Evolutionary conservation across 2,329 filamentous ascomycete species (phyloP).

Genomic region (Colletotrichum karsti): DNA sequence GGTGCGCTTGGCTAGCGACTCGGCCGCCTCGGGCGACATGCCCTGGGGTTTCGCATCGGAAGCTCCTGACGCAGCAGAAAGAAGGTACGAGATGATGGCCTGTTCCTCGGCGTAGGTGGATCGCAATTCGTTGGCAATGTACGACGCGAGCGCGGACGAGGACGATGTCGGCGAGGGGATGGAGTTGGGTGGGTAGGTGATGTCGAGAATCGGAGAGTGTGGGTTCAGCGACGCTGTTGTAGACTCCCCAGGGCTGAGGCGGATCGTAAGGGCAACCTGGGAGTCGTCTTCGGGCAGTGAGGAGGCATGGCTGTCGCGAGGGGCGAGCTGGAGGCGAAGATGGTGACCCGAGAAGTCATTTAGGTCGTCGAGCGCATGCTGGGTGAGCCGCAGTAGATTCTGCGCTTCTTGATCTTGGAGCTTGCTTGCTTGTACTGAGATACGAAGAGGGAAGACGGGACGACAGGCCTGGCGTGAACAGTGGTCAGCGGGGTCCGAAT

Average conservation of each 20-base stretch:
- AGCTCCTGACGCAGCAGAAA: slow-evolving; percentile 67
- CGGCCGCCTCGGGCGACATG: slow-evolving; percentile 59
- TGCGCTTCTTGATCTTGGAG: slow-evolving; percentile 74
- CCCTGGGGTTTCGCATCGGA: slow-evolving; percentile 54
- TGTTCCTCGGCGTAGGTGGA: slow-evolving; percentile 88
- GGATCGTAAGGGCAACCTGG: slow-evolving; percentile 73
- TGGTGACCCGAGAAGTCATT: slow-evolving; percentile 89
- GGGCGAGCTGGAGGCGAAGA: slow-evolving; percentile 73
- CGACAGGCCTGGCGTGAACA: slow-evolving; percentile 73
- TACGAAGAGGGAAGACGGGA: slow-evolving; percentile 86
- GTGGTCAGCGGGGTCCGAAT: not conserved
- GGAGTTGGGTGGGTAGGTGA: slow-evolving; percentile 78
- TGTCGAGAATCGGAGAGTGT: slow-evolving; percentile 76
- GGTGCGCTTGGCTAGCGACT: slow-evolving; percentile 73
- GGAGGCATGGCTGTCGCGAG: slow-evolving; percentile 39
- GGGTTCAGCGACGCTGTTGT: slow-evolving; percentile 72
- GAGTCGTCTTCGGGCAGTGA: slow-evolving; percentile 49
- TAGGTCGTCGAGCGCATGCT: slow-evolving; percentile 85
- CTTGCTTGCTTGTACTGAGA: slow-evolving; percentile 76
- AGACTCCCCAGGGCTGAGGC: slow-evolving; percentile 71
- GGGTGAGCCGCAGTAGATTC: slow-evolving; percentile 80
- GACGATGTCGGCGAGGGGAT: slow-evolving; percentile 73
- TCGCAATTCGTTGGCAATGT: slow-evolving; percentile 81
- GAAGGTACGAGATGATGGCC: slow-evolving; percentile 80
- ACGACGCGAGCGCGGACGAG: slow-evolving; percentile 78